Evolutionary conservation across 345 rosid genomes (phyloP), one percentile per base, ranked within the genome.

Genomic region (Linum usitatissimum): DNA sequence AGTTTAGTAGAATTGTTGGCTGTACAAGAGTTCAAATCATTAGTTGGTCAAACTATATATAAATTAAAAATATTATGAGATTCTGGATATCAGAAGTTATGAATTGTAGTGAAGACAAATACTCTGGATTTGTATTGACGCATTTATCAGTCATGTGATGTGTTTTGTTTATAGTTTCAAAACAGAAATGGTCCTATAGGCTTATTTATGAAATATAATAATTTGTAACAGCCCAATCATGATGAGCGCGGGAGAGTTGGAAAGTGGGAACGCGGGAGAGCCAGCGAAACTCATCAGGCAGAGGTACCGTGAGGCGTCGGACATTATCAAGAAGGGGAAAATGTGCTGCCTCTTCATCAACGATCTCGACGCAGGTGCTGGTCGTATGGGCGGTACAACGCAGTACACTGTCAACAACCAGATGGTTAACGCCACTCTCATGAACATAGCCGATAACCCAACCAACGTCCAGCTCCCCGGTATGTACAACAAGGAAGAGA

Each of bases 241-340:
- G 99, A 93, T 93, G 99, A 93, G 99, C 69, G 99, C 99, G 2
- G 96, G 99, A 90, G 99, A 93, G 73, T 66, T 93, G 72, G 99
- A 93, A 78, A 93, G 99, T 56, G 99, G 99, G 19, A 90, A 90
- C 67, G 97, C 97, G 0, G 96, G 97, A 68, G 96, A 93, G 63
- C 97, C 97, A 0, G 94, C 99, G 0, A 93, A 90, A 81, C 77
- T 93, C n/a, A 87, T 93, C 85, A 78, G 99, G 68, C 97, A 90
- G 61, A 87, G 99, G 80, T 93, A 93, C 81, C 90, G 99, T 68
- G 97, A 93, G 66, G 99, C 99, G 3, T 90, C 99, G 0, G 99
- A 90, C 72, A 77, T 93, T 0, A 93, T 90, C 86, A 87, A 53
- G 77, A 93, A 93, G 63, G 99, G 99, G 1, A 93, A 93, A 60